Percentiles rank a stretch among this genome's conserved stretches.
phyloP scores from a whole-genome alignment of 2,329 filamentous ascomycete genomes.

The Stemphylium beticola region DNA sequence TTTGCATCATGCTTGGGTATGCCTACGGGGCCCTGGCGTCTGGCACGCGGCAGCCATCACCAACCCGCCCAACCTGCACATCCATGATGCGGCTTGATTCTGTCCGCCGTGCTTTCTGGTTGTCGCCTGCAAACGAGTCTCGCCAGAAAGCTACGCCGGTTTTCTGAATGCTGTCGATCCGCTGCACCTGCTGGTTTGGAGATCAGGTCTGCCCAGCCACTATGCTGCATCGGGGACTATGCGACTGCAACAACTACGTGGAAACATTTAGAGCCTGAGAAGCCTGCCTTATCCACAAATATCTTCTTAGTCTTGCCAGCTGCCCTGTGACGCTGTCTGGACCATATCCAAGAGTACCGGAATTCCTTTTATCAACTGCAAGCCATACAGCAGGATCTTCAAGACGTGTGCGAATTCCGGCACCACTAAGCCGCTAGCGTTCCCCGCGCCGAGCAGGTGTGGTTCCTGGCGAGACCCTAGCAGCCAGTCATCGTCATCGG shows the following conservation, averaged over 20 bases:
- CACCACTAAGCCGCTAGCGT: slow-evolving; percentile 26
- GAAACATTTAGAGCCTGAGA: not conserved
- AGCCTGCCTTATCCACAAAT: not conserved
- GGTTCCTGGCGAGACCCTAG: slow-evolving; percentile 29
- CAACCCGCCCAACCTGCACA: slow-evolving; percentile 23
- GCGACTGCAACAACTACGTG: slow-evolving; percentile 13
- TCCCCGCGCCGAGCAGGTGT: slow-evolving; percentile 31
- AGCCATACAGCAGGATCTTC: slow-evolving; percentile 21
- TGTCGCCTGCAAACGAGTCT: slow-evolving; percentile 9
- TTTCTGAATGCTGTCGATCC: not conserved
- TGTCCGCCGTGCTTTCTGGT: not conserved
- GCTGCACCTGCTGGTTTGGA: slow-evolving; percentile 6
- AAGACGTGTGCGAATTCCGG: slow-evolving; percentile 18
- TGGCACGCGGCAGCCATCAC: slow-evolving; percentile 29
- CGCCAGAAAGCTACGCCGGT: not conserved
- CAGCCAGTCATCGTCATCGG: slow-evolving; percentile 22
- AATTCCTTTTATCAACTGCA: not conserved
- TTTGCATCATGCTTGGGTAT: slow-evolving; percentile 34
- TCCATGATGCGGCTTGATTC: slow-evolving; percentile 1
- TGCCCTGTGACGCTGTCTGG: not conserved
- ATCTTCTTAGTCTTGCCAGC: not conserved
- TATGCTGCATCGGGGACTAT: slow-evolving; percentile 18
- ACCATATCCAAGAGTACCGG: not conserved
- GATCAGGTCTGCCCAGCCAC: slow-evolving; percentile 13
- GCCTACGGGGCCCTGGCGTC: slow-evolving; percentile 31